These are phyloP conservation scores for Sphaerostilbella broomeana DNA, from an alignment of 2,329 filamentous ascomycete species.

Conservation along the genomic window DNA sequence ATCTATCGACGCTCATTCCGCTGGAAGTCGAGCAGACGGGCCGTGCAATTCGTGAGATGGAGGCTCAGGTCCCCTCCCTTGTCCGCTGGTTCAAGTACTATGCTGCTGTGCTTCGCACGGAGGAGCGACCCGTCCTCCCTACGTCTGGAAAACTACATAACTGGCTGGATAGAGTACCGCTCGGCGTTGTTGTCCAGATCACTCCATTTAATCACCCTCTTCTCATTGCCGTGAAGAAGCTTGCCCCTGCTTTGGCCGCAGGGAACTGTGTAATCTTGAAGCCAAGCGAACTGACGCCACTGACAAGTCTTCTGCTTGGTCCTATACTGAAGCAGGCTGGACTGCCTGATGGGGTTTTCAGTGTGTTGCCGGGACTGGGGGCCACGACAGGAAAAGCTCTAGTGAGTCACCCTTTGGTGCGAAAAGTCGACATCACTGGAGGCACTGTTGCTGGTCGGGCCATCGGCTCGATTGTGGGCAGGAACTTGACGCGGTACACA, in stretches of 20 bases:
- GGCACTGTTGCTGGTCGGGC: slow-evolving; percentile 63
- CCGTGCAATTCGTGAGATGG: slow-evolving; percentile 62
- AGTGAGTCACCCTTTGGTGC: slow-evolving; percentile 43
- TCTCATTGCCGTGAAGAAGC: slow-evolving; percentile 53
- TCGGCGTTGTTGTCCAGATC: slow-evolving; percentile 52
- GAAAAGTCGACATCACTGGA: slow-evolving; percentile 70
- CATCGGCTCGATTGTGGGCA: slow-evolving; percentile 59
- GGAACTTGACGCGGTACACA: slow-evolving; percentile 63
- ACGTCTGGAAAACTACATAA: slow-evolving; percentile 56
- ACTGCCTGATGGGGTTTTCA: slow-evolving; percentile 63
- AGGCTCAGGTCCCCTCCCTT: slow-evolving; percentile 59
- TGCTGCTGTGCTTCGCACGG: slow-evolving; percentile 58
- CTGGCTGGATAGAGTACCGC: slow-evolving; percentile 46
- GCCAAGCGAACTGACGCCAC: slow-evolving; percentile 55
- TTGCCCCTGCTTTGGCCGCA: slow-evolving; percentile 53
- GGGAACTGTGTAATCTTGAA: slow-evolving; percentile 57
- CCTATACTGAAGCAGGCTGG: slow-evolving; percentile 59
- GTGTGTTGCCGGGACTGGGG: slow-evolving; percentile 52
- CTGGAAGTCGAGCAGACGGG: slow-evolving; percentile 64
- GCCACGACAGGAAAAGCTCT: slow-evolving; percentile 45
- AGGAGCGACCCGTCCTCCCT: slow-evolving; percentile 59
- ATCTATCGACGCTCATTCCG: slow-evolving; percentile 50
- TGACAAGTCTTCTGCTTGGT: slow-evolving; percentile 54
- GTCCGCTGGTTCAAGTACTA: slow-evolving; percentile 68
- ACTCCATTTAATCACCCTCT: slow-evolving; percentile 55